phyloP scores from a whole-genome alignment of 2,329 filamentous ascomycete species.

The Penicillium italicum region DNA sequence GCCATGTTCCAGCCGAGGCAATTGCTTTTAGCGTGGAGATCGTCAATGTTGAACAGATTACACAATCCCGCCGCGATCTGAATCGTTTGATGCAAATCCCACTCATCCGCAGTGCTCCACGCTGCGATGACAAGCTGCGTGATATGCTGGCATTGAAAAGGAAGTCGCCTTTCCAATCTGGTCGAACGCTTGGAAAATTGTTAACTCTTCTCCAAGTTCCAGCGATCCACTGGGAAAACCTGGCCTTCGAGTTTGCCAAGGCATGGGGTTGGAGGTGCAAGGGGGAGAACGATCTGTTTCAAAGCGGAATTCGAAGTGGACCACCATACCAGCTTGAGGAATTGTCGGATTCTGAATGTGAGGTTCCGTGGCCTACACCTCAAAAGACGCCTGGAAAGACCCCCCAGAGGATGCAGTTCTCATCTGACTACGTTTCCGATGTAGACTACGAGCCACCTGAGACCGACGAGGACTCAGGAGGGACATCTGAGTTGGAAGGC shows the following conservation, averaged over 20 bases:
- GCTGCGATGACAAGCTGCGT: constrained; percentile 14
- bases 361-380: neutral
- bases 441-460: neutral
- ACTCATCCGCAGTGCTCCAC: constrained; percentile 5
- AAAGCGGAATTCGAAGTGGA: neutral
- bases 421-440: neutral
- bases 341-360: neutral
- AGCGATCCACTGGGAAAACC: constrained; percentile 16
- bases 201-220: constrained; percentile 22
- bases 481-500: neutral
- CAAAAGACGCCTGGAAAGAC: neutral
- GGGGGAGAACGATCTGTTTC: neutral
- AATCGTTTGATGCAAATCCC: constrained; percentile 27
- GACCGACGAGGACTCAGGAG: neutral
- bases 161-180: constrained; percentile 8
- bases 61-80: constrained; percentile 18
- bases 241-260: constrained; percentile 21
- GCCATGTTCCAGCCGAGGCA: constrained; percentile 22
- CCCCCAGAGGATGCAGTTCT: neutral
- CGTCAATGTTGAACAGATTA: constrained; percentile 19
- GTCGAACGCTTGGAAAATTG: constrained; percentile 23
- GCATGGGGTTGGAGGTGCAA: constrained; percentile 17
- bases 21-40: constrained; percentile 31
- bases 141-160: constrained; percentile 5
- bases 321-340: neutral